These are phyloP conservation scores for Skeletonema marinoi DNA, from an alignment of 108 stramenopile species.

Conservation along the genomic window DNA sequence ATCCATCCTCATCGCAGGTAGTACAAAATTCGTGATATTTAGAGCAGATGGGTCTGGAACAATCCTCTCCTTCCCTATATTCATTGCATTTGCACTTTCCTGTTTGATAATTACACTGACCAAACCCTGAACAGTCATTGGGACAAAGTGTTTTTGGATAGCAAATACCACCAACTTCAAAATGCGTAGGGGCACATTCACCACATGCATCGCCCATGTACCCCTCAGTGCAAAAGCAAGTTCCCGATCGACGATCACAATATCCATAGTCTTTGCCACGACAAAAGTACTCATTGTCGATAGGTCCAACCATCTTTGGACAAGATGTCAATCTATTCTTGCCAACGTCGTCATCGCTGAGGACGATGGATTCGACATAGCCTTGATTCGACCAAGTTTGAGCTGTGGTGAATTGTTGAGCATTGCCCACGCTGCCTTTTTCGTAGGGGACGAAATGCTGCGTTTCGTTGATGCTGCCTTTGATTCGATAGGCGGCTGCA, in stretches of 20 bases:
- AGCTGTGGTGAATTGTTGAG: slow-evolving; percentile 21
- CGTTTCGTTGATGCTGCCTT: slow-evolving; percentile 25
- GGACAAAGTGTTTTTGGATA: slow-evolving; percentile 70
- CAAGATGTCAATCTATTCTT: slow-evolving; percentile 46
- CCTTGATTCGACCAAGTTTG: slow-evolving; percentile 33
- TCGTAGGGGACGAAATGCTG: slow-evolving; percentile 54
- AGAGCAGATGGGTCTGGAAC: slow-evolving; percentile 51
- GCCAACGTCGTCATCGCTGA: slow-evolving; percentile 23
- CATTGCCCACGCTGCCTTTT: slow-evolving; percentile 43
- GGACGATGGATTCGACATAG: slow-evolving; percentile 16
- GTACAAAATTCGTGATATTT: slow-evolving; percentile 54
- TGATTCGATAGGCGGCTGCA: slow-evolving; percentile 39
- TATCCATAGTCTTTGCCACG: slow-evolving; percentile 61
- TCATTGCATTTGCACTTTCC: slow-evolving; percentile 66
- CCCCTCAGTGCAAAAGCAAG: slow-evolving; percentile 79
- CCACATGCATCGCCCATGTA: slow-evolving; percentile 75
- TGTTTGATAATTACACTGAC: slow-evolving; percentile 68
- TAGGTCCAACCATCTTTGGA: slow-evolving; percentile 78
- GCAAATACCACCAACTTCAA: slow-evolving; percentile 54
- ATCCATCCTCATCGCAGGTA: slow-evolving; percentile 53
- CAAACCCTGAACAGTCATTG: slow-evolving; percentile 69
- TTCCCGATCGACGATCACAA: slow-evolving; percentile 82
- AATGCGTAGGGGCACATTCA: slow-evolving; percentile 59
- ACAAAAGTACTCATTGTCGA: slow-evolving; percentile 70
- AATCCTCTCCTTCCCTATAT: slow-evolving; percentile 65